A percentile compares a stretch with the other conserved stretches of the same genome.
phyloP scores from a whole-genome alignment of 2,329 filamentous ascomycete species.

The Botryotinia convoluta region DNA sequence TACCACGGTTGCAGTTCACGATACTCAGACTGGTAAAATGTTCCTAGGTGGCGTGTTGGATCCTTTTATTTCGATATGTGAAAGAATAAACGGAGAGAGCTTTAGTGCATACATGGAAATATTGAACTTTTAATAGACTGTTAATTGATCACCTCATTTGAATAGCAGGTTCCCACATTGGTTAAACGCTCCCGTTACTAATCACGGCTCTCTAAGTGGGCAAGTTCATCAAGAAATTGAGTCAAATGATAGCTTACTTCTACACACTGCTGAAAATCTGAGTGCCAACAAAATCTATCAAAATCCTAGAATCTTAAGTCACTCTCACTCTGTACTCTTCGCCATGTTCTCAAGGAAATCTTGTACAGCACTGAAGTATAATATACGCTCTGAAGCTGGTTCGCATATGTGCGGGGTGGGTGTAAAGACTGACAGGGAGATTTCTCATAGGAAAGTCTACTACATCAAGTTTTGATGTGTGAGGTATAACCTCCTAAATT shows the following conservation, averaged over 20 bases:
- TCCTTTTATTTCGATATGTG: slow-evolving; percentile 16
- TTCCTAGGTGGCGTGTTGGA: slow-evolving; percentile 34
- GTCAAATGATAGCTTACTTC: too few relatives aligned
- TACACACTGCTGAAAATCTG: background rate
- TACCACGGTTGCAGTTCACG: slow-evolving; percentile 36
- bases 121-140: slow-evolving; percentile 2
- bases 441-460: background rate
- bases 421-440: background rate
- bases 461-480: background rate
- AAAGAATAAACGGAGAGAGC: slow-evolving; percentile 2
- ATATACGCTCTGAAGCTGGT: background rate
- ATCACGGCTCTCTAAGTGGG: background rate
- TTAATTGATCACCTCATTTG: background rate
- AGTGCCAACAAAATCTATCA: background rate
- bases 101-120: slow-evolving; percentile 13
- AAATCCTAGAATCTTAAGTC: background rate
- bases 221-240: background rate
- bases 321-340: background rate
- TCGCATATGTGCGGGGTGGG: background rate
- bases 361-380: background rate
- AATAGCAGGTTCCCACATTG: background rate
- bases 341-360: background rate
- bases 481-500: background rate
- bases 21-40: slow-evolving; percentile 36
- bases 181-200: background rate